Conservation (phyloP, 2,329 filamentous ascomycete genomes). For the Tetracladium maxilliforme region DNA sequence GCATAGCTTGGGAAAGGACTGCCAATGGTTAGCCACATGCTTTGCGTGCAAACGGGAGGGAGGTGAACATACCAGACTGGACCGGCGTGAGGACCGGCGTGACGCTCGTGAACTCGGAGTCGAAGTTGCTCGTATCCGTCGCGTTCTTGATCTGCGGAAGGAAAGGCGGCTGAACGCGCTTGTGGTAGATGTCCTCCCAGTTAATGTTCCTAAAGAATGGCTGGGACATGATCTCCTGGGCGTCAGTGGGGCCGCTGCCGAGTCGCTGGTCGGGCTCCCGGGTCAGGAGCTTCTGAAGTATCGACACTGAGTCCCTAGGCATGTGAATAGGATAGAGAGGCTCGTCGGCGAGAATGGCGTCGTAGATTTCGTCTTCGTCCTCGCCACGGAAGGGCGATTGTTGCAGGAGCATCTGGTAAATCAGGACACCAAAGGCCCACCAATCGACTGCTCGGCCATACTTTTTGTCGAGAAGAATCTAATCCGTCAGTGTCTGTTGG, state of each 20-base stretch:
- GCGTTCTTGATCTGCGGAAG: conserved; percentile 77
- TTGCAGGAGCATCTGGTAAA: conserved; percentile 98
- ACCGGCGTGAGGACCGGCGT: conserved; percentile 95
- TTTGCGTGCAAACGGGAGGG: conserved; percentile 3
- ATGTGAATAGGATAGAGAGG: conserved; percentile 97
- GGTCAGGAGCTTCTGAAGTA: conserved; percentile 91
- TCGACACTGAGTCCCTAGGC: conserved; percentile 94
- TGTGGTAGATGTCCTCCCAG: conserved; percentile 98
- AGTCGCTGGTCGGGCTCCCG: conserved; percentile 87
- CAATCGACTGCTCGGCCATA: conserved; percentile 95
- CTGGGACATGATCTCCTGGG: conserved; percentile 97
- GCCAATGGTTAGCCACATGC: conserved; percentile 6
- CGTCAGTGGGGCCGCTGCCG: conserved; percentile 89
- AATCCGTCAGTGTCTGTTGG: conserved; percentile 14
- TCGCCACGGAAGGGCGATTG: conserved; percentile 98
- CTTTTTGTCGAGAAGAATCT: conserved; percentile 97
- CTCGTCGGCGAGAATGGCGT: conserved; percentile 93
- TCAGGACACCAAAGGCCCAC: conserved; percentile 98
- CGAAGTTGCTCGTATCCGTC: conserved; percentile 99
- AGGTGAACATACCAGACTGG: conserved; percentile 67
- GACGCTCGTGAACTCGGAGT: conserved; percentile 95
- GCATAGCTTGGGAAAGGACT: conserved; percentile 97
- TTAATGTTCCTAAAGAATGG: conserved; percentile 96
- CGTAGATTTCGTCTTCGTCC: conserved; percentile 98
- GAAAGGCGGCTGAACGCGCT: conserved; percentile 81